Evolutionary conservation across 306 rosid genomes (phyloP).

Genomic region (Cucumis melo): DNA sequence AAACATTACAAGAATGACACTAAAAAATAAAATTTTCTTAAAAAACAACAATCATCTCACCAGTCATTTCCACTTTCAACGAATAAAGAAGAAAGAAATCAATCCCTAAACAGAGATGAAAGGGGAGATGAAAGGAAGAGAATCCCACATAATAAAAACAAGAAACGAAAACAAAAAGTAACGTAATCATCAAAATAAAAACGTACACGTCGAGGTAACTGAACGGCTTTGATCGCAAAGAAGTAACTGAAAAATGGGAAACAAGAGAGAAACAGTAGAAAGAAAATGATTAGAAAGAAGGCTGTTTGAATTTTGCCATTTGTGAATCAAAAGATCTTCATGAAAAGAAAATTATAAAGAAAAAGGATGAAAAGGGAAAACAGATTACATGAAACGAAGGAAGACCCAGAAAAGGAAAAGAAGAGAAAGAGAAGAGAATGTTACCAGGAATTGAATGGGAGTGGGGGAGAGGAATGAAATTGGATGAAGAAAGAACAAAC

Average conservation of each 20-base stretch:
- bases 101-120: not conserved
- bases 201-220: not conserved
- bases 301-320: not conserved
- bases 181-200: not conserved
- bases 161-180: not conserved
- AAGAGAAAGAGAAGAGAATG: not conserved
- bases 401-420: slow-evolving; percentile 1
- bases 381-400: not conserved
- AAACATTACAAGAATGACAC: not conserved
- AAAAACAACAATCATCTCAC: not conserved
- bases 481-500: not conserved
- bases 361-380: not conserved
- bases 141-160: not conserved
- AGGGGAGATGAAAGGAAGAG: not conserved
- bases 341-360: not conserved
- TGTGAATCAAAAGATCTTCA: not conserved
- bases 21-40: not conserved
- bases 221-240: not conserved
- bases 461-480: not conserved
- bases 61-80: not conserved
- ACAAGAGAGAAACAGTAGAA: not conserved
- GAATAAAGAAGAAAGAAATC: not conserved
- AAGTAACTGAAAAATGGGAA: not conserved
- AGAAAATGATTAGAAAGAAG: not conserved
- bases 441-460: not conserved